phyloP scores from a whole-genome alignment of 768 basidiomycete genomes.

The Auriscalpium vulgare region DNA sequence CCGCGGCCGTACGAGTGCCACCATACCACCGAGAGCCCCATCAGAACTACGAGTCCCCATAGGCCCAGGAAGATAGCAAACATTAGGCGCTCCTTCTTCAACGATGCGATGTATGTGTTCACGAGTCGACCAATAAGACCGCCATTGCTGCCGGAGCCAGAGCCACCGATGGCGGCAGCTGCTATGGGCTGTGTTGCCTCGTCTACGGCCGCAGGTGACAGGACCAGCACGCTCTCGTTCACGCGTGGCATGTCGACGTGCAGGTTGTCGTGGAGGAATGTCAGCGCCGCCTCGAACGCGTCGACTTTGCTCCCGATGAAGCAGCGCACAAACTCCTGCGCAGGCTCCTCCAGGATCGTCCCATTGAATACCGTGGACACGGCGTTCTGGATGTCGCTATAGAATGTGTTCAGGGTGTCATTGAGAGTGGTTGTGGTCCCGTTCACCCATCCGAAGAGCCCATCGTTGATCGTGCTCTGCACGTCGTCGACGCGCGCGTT shows the following conservation, averaged over 20 bases:
- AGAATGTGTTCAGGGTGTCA: constrained; percentile 78
- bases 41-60: constrained; percentile 78
- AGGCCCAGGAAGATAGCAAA: constrained; percentile 77
- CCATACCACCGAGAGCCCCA: constrained; percentile 62
- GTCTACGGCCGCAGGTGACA: constrained; percentile 63
- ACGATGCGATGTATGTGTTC: constrained; percentile 56
- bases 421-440: constrained; percentile 84
- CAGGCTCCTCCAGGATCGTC: constrained; percentile 73
- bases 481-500: constrained; percentile 64
- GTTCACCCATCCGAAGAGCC: constrained; percentile 94
- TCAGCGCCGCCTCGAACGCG: constrained; percentile 79
- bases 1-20: constrained; percentile 61
- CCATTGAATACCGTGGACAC: constrained; percentile 78
- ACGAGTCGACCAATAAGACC: constrained; percentile 72
- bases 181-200: constrained; percentile 78
- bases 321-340: constrained; percentile 83
- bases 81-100: constrained; percentile 79
- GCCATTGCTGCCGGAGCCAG: constrained; percentile 34
- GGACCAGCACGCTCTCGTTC: constrained; percentile 64
- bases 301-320: constrained; percentile 88
- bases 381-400: constrained; percentile 71
- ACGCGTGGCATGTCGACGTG: constrained; percentile 73
- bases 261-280: constrained; percentile 87
- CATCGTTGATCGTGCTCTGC: constrained; percentile 75
- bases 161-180: constrained; percentile 67